phyloP scores from a whole-genome alignment of 169 alveolate species.

The Plasmodium coatneyi region DNA sequence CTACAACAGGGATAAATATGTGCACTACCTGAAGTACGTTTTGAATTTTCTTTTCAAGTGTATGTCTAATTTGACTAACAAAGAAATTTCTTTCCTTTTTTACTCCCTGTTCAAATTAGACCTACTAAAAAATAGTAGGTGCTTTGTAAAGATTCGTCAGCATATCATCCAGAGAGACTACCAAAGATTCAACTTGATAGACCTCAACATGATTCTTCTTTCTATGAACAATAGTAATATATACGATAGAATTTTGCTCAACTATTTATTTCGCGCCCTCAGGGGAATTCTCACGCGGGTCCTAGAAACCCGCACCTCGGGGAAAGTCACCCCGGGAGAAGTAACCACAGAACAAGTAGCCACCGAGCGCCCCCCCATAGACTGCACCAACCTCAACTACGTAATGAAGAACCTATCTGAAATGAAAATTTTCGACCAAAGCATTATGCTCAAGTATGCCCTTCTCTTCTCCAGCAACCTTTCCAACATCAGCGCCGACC shows the following conservation, averaged over 20 bases:
- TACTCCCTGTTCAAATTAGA: constrained; percentile 57
- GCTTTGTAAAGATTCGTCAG: constrained; percentile 15
- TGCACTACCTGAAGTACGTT: constrained; percentile 49
- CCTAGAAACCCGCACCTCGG: background rate
- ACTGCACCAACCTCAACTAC: constrained; percentile 17
- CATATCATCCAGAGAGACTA: constrained; percentile 25
- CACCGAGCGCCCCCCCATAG: background rate
- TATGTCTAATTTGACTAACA: constrained; percentile 30
- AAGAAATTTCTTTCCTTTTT: constrained; percentile 50
- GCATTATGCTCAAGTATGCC: constrained; percentile 23
- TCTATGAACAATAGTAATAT: constrained; percentile 56
- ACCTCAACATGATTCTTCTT: constrained; percentile 34
- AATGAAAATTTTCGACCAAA: constrained; percentile 60
- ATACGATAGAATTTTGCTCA: constrained; percentile 19
- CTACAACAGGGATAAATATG: constrained; percentile 54
- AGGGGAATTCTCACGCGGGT: constrained; percentile 2
- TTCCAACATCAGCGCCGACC: background rate
- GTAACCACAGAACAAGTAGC: background rate
- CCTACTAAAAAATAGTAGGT: constrained; percentile 3
- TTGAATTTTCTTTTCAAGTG: constrained; percentile 15
- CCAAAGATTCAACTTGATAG: constrained; percentile 17
- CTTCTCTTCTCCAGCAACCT: constrained; percentile 13
- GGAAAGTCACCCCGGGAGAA: background rate
- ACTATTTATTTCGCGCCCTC: constrained; percentile 22
- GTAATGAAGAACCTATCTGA: constrained; percentile 50